Conservation (phyloP, 1,284 basidiomycete genomes). For the Tilletia walkeri region DNA sequence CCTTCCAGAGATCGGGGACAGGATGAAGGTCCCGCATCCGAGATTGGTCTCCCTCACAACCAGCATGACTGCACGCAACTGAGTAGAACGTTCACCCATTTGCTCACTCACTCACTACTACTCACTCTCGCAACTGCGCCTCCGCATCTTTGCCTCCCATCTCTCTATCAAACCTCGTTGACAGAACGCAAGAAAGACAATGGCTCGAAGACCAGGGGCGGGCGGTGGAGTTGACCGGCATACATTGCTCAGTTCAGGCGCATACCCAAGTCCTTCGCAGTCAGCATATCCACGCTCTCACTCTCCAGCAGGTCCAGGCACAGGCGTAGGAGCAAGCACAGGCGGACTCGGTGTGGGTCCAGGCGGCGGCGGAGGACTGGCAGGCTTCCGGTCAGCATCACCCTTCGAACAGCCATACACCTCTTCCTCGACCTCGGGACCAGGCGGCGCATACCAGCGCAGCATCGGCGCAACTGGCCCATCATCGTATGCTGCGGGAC, state of each 20-base stretch:
- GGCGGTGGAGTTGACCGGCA: constrained; percentile 43
- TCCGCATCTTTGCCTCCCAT: too few species aligned
- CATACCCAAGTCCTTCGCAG: constrained; percentile 37
- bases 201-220: constrained; percentile 42
- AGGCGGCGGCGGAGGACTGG: not conserved
- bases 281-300: constrained; percentile 9
- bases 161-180: not conserved
- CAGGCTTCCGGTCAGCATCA: constrained; percentile 35
- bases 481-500: constrained; percentile 16
- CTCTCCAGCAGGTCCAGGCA: not conserved
- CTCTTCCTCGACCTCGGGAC: constrained; percentile 17
- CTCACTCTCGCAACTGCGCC: too few species aligned
- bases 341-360: not conserved
- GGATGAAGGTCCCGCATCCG: too few species aligned
- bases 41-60: too few species aligned
- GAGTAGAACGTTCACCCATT: too few species aligned
- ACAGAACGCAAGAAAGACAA: constrained; percentile 20
- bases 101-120: too few species aligned
- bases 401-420: constrained; percentile 48
- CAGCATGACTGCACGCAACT: too few species aligned
- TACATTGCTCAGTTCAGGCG: constrained; percentile 36
- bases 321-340: not conserved
- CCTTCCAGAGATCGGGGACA: too few species aligned
- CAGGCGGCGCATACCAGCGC: not conserved
- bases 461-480: not conserved